Percentiles rank a stretch among this genome's conserved stretches.
These are phyloP conservation scores for Sporisorium sorghi DNA, from an alignment of 1,284 basidiomycete species.

Conservation along the genomic window DNA sequence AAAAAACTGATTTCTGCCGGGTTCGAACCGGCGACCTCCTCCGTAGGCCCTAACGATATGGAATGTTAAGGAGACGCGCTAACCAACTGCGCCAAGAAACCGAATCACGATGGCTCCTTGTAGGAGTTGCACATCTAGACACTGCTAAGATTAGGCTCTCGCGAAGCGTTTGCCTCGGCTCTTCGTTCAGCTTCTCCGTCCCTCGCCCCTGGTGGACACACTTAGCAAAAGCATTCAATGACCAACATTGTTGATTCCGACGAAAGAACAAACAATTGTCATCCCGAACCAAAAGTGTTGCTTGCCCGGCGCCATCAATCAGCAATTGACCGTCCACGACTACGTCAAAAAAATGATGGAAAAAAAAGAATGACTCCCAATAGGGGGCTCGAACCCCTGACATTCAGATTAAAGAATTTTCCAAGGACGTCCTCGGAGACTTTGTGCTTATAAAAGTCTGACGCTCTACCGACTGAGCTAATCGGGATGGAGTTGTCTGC, in stretches of 20 bases:
- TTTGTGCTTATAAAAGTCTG: constrained; percentile 66
- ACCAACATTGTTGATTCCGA: too few species aligned
- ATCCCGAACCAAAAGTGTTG: too few species aligned
- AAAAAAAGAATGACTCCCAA: constrained; percentile 60
- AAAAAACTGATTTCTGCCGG: constrained; percentile 50
- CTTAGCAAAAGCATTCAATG: too few species aligned
- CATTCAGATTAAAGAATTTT: constrained; percentile 57
- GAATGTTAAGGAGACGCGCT: constrained; percentile 58
- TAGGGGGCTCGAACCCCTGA: constrained; percentile 69
- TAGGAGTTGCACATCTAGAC: too few species aligned
- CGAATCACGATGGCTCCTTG: too few species aligned
- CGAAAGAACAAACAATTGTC: background rate
- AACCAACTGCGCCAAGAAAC: constrained; percentile 60
- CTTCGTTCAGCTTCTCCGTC: too few species aligned
- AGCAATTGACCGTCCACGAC: too few species aligned
- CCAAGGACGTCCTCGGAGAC: constrained; percentile 35
- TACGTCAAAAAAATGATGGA: constrained; percentile 9
- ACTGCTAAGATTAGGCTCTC: too few species aligned
- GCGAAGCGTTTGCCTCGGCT: too few species aligned
- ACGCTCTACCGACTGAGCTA: constrained; percentile 70
- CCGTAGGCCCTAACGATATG: constrained; percentile 48
- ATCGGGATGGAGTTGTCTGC: constrained; percentile 61
- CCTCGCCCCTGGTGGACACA: too few species aligned
- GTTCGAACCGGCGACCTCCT: constrained; percentile 59
- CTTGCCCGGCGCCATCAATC: too few species aligned